Evolutionary conservation across 805 yeast genomes (phyloP), one percentile per base, ranked within the genome.

Genomic region (Kazachstania martiniae): DNA sequence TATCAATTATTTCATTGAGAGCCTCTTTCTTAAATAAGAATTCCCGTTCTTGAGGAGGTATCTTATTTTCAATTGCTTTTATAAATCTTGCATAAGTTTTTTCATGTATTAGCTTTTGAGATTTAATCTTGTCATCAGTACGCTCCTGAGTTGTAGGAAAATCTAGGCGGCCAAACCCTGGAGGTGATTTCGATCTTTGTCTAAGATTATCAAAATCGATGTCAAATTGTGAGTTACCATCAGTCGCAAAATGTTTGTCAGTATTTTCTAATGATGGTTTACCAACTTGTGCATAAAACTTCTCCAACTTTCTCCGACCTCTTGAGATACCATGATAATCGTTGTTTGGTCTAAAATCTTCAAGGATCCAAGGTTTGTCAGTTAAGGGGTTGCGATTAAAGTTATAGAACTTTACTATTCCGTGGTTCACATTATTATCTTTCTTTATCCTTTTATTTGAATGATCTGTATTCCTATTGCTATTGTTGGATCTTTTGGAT

Each of bases 141-240:
- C 57, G 49, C 41, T 75, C 73, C 38, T 72, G 80, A 0, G 79
- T 69, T 4, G 55, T 57, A 0, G 82, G 79, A 40, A 77, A 74
- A 32, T 72, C 81, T 16, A 74, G 59, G 25, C 72, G 52, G 40
- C 71, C 74, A 51, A 66, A 73, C 1, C 80, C 80, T 0, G 75
- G 75, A 2, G 80, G 81, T 2, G 72, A 61, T 3, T 59, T 58
- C 0, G 64, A 62, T 27, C 66, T 50, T 5, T 43, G 47, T 44
- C 59, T 54, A 16, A 48, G 24, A 29, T 56, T 49, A 13, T 48
- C 56, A 31, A 55, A 55, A 7, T 39, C 35, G 12, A 38, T 36
- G 3, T 35, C 37, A 8, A 45, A 33, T 27, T 55, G 53, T 3
- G 50, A 37, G 4, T 2, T 18, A 23, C 10, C n/a, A 10, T 30